Conservation (phyloP, 2,329 filamentous ascomycete genomes). For the Proliferodiscus dingleyae region DNA sequence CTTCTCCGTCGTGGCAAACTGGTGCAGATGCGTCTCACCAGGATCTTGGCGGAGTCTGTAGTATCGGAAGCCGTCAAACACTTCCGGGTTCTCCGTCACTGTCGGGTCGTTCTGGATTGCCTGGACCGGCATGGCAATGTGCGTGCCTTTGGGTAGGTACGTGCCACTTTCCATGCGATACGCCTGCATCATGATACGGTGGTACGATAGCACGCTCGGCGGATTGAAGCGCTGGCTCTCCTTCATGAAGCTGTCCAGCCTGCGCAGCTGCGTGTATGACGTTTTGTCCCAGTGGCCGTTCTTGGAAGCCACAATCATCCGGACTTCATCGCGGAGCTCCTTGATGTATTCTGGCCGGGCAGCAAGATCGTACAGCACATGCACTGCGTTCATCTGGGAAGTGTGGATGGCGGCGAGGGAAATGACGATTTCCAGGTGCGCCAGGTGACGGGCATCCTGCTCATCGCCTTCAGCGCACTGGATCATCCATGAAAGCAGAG, state of each 20-base stretch:
- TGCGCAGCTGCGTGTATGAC: neutral
- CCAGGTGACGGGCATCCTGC: neutral
- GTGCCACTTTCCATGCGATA: neutral
- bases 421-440: neutral
- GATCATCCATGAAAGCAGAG: neutral
- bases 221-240: neutral
- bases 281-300: neutral
- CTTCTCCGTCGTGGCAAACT: conserved; percentile 1
- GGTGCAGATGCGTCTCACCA: neutral
- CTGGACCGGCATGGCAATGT: neutral
- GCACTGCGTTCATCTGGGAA: neutral
- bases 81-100: neutral
- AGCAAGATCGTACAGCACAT: conserved; percentile 3
- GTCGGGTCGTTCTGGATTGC: neutral
- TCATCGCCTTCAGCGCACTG: neutral
- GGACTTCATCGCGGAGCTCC: neutral
- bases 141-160: neutral
- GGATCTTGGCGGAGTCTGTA: neutral
- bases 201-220: neutral
- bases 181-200: neutral
- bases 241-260: conserved; percentile 6
- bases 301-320: neutral
- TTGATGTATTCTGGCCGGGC: neutral
- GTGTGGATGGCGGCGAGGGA: conserved; percentile 9
- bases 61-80: neutral